Percentiles rank a stretch among this genome's conserved stretches.
phyloP scores from a whole-genome alignment of 805 yeast genomes.

The Candida orba region DNA sequence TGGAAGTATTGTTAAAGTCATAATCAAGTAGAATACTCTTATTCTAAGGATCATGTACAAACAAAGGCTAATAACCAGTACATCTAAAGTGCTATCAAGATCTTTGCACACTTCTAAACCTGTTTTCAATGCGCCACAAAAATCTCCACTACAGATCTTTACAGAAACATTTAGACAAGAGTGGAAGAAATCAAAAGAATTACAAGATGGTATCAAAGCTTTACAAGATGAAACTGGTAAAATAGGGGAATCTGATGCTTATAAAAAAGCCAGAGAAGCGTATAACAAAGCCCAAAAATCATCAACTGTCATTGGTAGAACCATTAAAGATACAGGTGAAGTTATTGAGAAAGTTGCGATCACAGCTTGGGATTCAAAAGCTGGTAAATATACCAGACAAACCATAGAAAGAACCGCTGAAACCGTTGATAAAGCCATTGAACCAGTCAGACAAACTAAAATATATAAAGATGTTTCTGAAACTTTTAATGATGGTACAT shows the following conservation, averaged over 20 bases:
- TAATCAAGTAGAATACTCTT: background rate
- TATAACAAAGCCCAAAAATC: slow-evolving; percentile 77
- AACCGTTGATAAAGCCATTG: slow-evolving; percentile 76
- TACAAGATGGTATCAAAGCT: slow-evolving; percentile 89
- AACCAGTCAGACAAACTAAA: slow-evolving; percentile 88
- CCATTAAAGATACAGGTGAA: slow-evolving; percentile 84
- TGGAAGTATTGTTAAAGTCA: too few relatives aligned
- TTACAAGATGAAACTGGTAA: slow-evolving; percentile 93
- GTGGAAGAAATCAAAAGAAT: slow-evolving; percentile 83
- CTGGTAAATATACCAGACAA: slow-evolving; percentile 81
- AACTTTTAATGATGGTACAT: slow-evolving; percentile 87
- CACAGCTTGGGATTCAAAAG: slow-evolving; percentile 94
- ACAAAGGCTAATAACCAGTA: slow-evolving; percentile 4
- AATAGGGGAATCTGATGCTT: slow-evolving; percentile 89
- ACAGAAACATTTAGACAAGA: slow-evolving; percentile 86
- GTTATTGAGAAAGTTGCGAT: slow-evolving; percentile 85
- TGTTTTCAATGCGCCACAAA: slow-evolving; percentile 29
- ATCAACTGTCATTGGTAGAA: slow-evolving; percentile 60
- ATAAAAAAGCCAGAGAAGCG: slow-evolving; percentile 88
- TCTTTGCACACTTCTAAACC: slow-evolving; percentile 18
- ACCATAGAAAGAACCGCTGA: slow-evolving; percentile 81
- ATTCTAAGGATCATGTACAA: slow-evolving; percentile 1
- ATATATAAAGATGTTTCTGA: slow-evolving; percentile 84
- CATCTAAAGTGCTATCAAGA: slow-evolving; percentile 6
- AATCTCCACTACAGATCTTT: slow-evolving; percentile 87